These are phyloP conservation scores for Aegilops bicornis DNA, from an alignment of 176 grass and related monocot species.

Conservation along the genomic window DNA sequence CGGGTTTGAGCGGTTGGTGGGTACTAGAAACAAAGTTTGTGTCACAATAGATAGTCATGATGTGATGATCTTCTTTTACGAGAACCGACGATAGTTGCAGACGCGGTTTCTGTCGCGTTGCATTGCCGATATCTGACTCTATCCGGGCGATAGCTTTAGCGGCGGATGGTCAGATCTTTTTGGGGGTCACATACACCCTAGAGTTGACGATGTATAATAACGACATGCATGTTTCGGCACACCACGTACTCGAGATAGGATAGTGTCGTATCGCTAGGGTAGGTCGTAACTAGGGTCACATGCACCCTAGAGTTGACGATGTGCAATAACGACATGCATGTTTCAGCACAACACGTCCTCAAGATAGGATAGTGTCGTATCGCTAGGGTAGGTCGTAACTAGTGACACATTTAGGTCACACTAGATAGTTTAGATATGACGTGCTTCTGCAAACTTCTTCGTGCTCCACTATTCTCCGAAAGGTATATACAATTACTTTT, in stretches of 20 bases:
- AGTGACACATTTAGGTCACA: background rate
- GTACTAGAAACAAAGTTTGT: background rate
- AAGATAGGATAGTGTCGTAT: background rate
- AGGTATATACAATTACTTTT: background rate
- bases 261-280: background rate
- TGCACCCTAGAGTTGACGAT: background rate
- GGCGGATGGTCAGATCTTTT: background rate
- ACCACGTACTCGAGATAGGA: background rate
- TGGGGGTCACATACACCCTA: background rate
- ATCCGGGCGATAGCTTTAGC: background rate
- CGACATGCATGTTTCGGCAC: background rate
- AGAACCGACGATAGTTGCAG: background rate
- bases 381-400: no score
- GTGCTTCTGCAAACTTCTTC: background rate
- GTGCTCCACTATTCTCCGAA: background rate
- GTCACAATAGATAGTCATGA: background rate
- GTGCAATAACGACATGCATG: no score
- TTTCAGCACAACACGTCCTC: background rate
- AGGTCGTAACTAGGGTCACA: background rate
- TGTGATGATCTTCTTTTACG: background rate
- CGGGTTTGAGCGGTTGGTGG: background rate
- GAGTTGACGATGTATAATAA: background rate
- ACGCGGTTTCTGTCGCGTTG: background rate
- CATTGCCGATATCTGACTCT: background rate
- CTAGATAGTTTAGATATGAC: background rate